Base-by-base conservation (phyloP, 2,329 filamentous ascomycete genomes). In the Plenodomus biglobosus region DNA sequence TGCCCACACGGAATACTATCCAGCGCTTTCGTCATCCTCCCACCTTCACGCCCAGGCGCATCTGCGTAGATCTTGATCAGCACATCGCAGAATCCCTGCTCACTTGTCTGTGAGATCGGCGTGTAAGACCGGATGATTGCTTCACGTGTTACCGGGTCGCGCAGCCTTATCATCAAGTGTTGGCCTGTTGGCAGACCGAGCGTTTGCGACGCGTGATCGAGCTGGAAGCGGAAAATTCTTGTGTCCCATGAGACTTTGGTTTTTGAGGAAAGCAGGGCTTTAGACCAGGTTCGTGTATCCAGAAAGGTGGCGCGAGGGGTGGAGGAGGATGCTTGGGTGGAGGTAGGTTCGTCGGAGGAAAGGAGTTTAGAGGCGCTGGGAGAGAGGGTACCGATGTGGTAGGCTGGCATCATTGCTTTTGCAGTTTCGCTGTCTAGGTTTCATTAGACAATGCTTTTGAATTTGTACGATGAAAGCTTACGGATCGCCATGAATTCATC, bases 401-500 rank as follows among this genome's bases (percentile, higher is more conserved):
- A 95, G 38, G 80, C 73, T 10, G 82, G 80, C 86, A 96, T 91
- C 90, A 95, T 95, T 16, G 80, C 81, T 74, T 95, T 96, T 27
- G 92, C 92, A 15, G 88, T 95, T 74, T 96, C 91, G 68, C 87
- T 92, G 69, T 96, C 90, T 92, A 64, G 47, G 39, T 32, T 32
- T 42, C 52, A 50, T 72, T 58, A 74, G 65, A 35, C 42, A 46
- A 13, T n/a, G 24, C 24, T 38, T n/a, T 38, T 6, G 18, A 6
- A 13, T 1, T 8, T n/a, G 21, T 3, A 22, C 13, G 8, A n/a
- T 8, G 7, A 42, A 3, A 3, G 11, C 88, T 79, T 78, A 92
- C 89, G 91, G 61, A 96, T 96, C 13, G 88, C 87, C 75, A 95
- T 82, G 68, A 96, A 96, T 59, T 96, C 92, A 62, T 96, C 92